phyloP scores from a whole-genome alignment of 352 stramenopile species.

The Pilasporangium apinafurcum region DNA sequence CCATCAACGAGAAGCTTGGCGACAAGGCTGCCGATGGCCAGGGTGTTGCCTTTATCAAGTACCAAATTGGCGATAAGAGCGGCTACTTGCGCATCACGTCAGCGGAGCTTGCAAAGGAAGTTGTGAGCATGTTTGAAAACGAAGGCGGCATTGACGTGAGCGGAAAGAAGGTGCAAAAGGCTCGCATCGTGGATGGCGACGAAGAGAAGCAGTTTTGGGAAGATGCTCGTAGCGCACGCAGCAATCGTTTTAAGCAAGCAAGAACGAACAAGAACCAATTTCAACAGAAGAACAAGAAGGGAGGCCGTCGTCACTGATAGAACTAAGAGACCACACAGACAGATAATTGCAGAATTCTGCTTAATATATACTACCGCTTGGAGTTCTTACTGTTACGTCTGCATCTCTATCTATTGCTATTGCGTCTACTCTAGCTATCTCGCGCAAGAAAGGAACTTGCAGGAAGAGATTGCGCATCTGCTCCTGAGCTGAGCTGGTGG shows the following conservation, averaged over 20 bases:
- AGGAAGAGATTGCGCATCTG: conserved; percentile 37
- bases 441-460: conserved; percentile 42
- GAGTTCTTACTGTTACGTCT: background rate
- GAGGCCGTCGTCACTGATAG: conserved; percentile 24
- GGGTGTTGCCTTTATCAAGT: conserved; percentile 82
- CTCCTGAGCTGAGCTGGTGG: conserved; percentile 72
- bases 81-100: conserved; percentile 58
- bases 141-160: conserved; percentile 65
- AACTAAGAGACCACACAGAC: conserved; percentile 13
- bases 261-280: conserved; percentile 67
- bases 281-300: conserved; percentile 23
- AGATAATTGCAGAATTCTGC: conserved; percentile 7
- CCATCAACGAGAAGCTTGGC: conserved; percentile 77
- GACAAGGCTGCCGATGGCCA: conserved; percentile 53
- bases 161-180: conserved; percentile 49
- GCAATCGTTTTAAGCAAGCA: conserved; percentile 75
- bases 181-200: conserved; percentile 56
- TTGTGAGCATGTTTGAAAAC: conserved; percentile 49
- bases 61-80: conserved; percentile 71
- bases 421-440: conserved; percentile 27
- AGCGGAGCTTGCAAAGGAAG: conserved; percentile 52
- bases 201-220: conserved; percentile 86
- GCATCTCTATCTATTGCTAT: background rate
- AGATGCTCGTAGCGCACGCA: conserved; percentile 58
- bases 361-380: conserved; percentile 22